phyloP scores from a whole-genome alignment of 2,329 filamentous ascomycete species.

The Pseudomassariella vexata region DNA sequence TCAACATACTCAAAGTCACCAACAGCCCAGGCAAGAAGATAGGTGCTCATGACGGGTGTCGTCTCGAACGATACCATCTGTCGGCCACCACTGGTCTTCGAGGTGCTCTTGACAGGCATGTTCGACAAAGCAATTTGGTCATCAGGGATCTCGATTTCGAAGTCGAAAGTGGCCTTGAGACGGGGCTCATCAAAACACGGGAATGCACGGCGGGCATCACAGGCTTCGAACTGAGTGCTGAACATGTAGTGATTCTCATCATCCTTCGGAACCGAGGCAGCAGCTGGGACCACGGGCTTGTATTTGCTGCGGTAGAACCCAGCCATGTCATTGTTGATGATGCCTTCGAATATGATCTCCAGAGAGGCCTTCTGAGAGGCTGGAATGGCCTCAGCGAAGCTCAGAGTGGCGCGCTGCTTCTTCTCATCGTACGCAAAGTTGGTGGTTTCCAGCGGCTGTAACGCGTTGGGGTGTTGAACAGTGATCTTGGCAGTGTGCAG shows the following conservation, averaged over 20 bases:
- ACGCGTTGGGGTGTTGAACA: constrained; percentile 50
- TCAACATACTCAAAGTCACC: constrained; percentile 98
- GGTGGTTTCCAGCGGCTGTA: constrained; percentile 53
- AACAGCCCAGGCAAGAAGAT: constrained; percentile 87
- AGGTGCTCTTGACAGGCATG: constrained; percentile 79
- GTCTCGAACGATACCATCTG: constrained; percentile 74
- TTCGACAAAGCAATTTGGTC: constrained; percentile 89
- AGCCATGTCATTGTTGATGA: constrained; percentile 85
- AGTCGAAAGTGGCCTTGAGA: constrained; percentile 92
- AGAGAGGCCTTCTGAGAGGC: constrained; percentile 61
- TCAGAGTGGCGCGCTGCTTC: constrained; percentile 75
- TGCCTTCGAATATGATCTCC: constrained; percentile 69
- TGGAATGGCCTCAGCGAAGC: constrained; percentile 67
- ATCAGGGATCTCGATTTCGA: constrained; percentile 84
- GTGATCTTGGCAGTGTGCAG: constrained; percentile 60
- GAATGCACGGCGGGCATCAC: constrained; percentile 89
- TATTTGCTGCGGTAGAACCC: constrained; percentile 95
- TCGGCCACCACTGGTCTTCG: constrained; percentile 55
- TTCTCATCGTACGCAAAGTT: constrained; percentile 75
- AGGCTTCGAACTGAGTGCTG: constrained; percentile 96
- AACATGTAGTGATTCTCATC: constrained; percentile 68
- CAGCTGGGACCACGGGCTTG: constrained; percentile 68
- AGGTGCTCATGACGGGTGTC: constrained; percentile 86
- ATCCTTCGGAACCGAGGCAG: constrained; percentile 72
- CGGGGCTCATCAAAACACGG: constrained; percentile 98